These are phyloP conservation scores for Conoideocrella luteorostrata DNA, from an alignment of 2,329 filamentous ascomycete species.

Conservation along the genomic window DNA sequence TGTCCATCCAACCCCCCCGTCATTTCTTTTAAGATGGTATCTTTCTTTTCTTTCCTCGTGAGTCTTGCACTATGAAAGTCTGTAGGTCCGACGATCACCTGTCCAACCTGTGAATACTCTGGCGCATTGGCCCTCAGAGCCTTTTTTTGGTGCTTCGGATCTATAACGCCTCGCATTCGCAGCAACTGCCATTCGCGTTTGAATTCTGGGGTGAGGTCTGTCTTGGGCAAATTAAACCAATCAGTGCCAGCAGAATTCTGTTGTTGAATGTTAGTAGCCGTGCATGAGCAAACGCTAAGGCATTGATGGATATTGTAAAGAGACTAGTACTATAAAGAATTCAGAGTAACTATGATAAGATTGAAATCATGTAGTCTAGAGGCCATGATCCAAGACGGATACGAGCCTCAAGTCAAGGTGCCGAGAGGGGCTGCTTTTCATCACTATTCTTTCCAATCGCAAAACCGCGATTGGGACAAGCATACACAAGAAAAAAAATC, in stretches of 20 bases:
- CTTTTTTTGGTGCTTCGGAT: conserved; percentile 92
- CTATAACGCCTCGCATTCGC: conserved; percentile 81
- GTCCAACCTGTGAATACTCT: conserved; percentile 82
- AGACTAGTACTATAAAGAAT: conserved; percentile 9
- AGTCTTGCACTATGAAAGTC: conserved; percentile 80
- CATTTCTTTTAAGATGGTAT: conserved; percentile 79
- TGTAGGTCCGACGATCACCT: conserved; percentile 79
- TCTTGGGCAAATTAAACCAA: conserved; percentile 87
- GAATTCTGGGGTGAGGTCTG: conserved; percentile 74
- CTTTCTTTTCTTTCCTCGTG: conserved; percentile 80
- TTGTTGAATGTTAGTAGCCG: conserved; percentile 16
- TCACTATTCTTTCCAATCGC: conserved; percentile 26
- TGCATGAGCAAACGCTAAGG: background rate
- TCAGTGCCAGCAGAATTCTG: conserved; percentile 63
- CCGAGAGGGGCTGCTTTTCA: conserved; percentile 33
- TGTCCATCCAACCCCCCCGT: conserved; percentile 45
- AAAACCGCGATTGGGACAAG: background rate
- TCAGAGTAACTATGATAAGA: conserved; percentile 72
- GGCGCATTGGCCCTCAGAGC: conserved; percentile 62
- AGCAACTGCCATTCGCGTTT: conserved; percentile 86
- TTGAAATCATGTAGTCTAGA: conserved; percentile 55
- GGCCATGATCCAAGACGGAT: conserved; percentile 37
- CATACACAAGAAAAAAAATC: background rate
- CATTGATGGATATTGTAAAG: background rate
- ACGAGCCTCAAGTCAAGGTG: conserved; percentile 31